Percentiles rank a stretch among this genome's conserved stretches.
phyloP scores from a whole-genome alignment of 2,329 filamentous ascomycete genomes.

The Bipolaris sorokiniana region DNA sequence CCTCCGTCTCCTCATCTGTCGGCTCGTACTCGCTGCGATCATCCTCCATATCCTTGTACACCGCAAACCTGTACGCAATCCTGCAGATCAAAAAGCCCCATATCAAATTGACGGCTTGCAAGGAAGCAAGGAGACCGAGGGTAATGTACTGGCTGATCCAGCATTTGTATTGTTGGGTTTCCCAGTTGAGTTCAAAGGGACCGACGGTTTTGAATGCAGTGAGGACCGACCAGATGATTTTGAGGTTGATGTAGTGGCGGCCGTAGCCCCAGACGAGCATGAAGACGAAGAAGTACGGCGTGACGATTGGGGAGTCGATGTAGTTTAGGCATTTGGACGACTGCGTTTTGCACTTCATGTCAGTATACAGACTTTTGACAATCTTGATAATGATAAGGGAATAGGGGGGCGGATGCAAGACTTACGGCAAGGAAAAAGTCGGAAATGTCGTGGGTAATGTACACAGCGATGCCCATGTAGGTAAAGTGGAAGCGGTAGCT shows the following conservation, averaged over 20 bases:
- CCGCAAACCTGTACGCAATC: conserved; percentile 74
- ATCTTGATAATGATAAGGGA: no score
- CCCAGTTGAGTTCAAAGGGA: conserved; percentile 78
- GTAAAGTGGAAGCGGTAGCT: conserved; percentile 98
- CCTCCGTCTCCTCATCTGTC: conserved; percentile 54
- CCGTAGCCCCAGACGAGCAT: conserved; percentile 86
- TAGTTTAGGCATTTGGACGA: conserved; percentile 94
- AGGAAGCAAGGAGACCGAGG: conserved; percentile 64
- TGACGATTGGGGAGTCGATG: conserved; percentile 77
- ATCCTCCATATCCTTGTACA: conserved; percentile 67
- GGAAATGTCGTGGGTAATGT: conserved; percentile 91
- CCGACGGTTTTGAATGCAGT: conserved; percentile 77
- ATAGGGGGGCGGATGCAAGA: no score
- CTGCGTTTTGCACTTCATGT: conserved; percentile 50
- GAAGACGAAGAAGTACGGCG: conserved; percentile 83
- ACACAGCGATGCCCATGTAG: conserved; percentile 90
- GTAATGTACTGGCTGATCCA: conserved; percentile 72
- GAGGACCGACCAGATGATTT: conserved; percentile 76
- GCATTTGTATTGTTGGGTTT: conserved; percentile 78
- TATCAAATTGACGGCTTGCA: conserved; percentile 80
- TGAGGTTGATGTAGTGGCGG: conserved; percentile 82
- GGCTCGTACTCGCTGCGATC: conserved; percentile 72
- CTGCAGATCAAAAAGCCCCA: conserved; percentile 80
- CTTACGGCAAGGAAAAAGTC: conserved; percentile 94
- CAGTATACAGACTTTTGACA: no score